Evolutionary conservation across 2,329 filamentous ascomycete species (phyloP).

Genomic region (Fusarium longipes): DNA sequence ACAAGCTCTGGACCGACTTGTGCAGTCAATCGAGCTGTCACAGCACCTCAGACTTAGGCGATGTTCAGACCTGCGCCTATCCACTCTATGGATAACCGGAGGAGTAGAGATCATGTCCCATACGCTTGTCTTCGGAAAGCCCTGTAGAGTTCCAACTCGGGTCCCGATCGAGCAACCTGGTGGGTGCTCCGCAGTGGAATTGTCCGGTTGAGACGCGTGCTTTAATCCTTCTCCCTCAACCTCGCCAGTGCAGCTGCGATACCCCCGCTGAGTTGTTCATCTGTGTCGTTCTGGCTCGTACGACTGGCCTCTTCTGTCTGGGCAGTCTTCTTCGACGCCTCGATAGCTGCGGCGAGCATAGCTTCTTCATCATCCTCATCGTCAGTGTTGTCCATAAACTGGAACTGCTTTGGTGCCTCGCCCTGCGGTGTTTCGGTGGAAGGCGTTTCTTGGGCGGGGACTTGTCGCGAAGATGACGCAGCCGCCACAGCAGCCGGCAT

Average conservation of each 20-base stretch:
- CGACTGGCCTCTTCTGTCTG: slow-evolving; percentile 43
- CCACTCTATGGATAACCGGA: not conserved
- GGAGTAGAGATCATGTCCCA: not conserved
- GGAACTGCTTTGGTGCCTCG: slow-evolving; percentile 49
- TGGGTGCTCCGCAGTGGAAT: not conserved
- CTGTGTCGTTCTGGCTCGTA: slow-evolving; percentile 30
- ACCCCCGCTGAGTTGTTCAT: slow-evolving; percentile 63
- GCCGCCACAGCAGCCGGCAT: slow-evolving; percentile 45
- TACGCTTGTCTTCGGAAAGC: not conserved
- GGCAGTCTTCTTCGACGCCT: slow-evolving; percentile 58
- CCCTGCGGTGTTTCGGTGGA: slow-evolving; percentile 15
- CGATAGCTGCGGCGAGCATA: slow-evolving; percentile 60
- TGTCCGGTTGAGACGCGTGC: not conserved
- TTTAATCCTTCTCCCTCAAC: slow-evolving; percentile 58
- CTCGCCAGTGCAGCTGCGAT: slow-evolving; percentile 71
- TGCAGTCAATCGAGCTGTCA: not conserved
- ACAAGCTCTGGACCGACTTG: not conserved
- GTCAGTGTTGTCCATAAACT: slow-evolving; percentile 56
- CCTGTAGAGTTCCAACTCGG: not conserved
- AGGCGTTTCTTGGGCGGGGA: slow-evolving; percentile 32
- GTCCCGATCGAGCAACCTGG: not conserved
- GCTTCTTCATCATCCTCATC: slow-evolving; percentile 63
- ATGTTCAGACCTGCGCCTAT: not conserved
- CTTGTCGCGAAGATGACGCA: slow-evolving; percentile 33
- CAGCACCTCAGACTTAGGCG: not conserved